phyloP scores from a whole-genome alignment of 345 rosid genomes.

The Populus simonii region DNA sequence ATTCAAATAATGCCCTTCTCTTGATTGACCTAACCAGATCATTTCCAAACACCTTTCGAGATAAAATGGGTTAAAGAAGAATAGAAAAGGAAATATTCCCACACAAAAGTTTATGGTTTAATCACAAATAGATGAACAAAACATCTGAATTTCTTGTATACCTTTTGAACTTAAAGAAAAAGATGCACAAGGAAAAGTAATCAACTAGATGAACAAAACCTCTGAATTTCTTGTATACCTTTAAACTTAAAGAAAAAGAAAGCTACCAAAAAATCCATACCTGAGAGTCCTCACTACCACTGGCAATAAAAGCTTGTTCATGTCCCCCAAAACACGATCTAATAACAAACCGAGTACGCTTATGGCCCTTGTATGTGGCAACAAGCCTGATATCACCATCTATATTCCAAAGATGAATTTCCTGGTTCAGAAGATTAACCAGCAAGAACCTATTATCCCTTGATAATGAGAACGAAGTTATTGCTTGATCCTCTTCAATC shows the following conservation, averaged over 20 bases:
- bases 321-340: slow-evolving; percentile 77
- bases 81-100: not conserved
- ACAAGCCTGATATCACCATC: slow-evolving; percentile 52
- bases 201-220: not conserved
- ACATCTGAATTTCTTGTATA: not conserved
- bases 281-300: slow-evolving; percentile 82
- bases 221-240: not conserved
- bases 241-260: not conserved
- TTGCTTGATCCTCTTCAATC: slow-evolving; percentile 58
- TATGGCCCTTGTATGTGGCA: slow-evolving; percentile 60
- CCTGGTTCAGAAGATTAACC: slow-evolving; percentile 61
- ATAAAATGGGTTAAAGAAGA: not conserved
- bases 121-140: not conserved
- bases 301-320: slow-evolving; percentile 55
- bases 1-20: not conserved
- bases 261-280: slow-evolving; percentile 22
- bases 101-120: not conserved
- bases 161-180: not conserved
- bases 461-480: slow-evolving; percentile 68
- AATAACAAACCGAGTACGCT: slow-evolving; percentile 52
- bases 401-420: slow-evolving; percentile 68
- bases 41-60: not conserved
- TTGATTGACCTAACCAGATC: not conserved
- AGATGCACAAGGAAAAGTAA: not conserved
- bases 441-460: slow-evolving; percentile 52